Base-by-base conservation (phyloP, 2,329 filamentous ascomycete genomes). In the Graphilbum sp. region DNA sequence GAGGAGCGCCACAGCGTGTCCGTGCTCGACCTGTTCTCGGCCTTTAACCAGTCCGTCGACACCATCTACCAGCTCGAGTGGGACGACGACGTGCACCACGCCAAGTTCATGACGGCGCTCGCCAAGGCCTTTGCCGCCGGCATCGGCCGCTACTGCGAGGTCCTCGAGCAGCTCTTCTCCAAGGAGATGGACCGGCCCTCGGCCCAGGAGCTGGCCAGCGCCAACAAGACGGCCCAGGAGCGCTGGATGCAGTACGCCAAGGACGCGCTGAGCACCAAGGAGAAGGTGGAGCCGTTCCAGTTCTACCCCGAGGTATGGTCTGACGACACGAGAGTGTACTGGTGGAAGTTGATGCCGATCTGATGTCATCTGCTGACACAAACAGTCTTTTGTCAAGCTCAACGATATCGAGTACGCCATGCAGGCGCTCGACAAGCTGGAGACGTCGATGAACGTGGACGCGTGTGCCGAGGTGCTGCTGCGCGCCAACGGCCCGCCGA, bases 381-480 rank as follows among this genome's bases (percentile, higher is more conserved):
- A 7, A 3, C 47, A 94, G 83, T 95, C 87, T 5, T 81, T 98
- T 50, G 86, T 98, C 44, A 98, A 96, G 59, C 71, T 98, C 48
- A 98, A 98, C 65, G 93, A 98, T 52, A 78, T 98, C 46, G 88
- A 95, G 58, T 96, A 85, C 58, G 88, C 87, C 5, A 86, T 93
- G 60, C 72, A 86, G 40, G 84, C 93, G 52, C 69, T 98, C 37
- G 90, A 98, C 54, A 85, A 82, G 55, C 67, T 98, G 7, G 88
- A 96, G 54, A 78, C 73, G 52, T 75, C 79, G 41, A 84, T 96
- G 65, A 87, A 95, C 49, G 86, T 93, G 12, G 90, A 98, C 54
- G 79, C 72, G 11, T 95, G 86, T 51, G 87, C 87, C 3, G 77
- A 81, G 37, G 74, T 93, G 15, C 72, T 98, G 36, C 75, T 78